Evolutionary conservation across 2,329 filamentous ascomycete species (phyloP).

Genomic region (Ophiostoma novo-ulmi): DNA sequence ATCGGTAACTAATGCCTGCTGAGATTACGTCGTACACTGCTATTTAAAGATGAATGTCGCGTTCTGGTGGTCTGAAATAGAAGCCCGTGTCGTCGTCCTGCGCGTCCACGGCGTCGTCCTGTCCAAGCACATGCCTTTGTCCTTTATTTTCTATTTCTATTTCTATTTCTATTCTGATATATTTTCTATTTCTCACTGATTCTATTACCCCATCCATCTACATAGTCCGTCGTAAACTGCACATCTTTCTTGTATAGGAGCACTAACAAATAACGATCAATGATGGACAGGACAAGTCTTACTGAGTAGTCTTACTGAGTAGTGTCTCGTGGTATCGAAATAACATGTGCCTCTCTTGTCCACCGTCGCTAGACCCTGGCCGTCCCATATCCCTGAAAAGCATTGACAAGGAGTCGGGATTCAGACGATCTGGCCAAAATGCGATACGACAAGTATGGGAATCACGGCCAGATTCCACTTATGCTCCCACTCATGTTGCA

Average conservation of each 20-base stretch:
- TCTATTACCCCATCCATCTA: neutral
- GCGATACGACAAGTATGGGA: neutral
- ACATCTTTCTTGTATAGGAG: too few species aligned
- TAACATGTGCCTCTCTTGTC: neutral
- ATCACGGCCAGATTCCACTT: neutral
- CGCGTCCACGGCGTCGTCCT: neutral
- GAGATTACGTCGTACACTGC: neutral
- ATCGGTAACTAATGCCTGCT: neutral
- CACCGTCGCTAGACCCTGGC: neutral
- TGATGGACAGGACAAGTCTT: too few species aligned
- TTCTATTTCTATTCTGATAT: neutral
- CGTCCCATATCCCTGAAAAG: neutral
- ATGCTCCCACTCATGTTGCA: neutral
- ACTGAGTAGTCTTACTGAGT: too few species aligned
- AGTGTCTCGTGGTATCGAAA: neutral
- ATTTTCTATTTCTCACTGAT: neutral
- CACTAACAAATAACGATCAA: too few species aligned
- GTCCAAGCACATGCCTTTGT: neutral
- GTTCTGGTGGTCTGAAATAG: neutral
- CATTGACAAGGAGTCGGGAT: neutral
- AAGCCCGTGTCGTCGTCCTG: neutral
- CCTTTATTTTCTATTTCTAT: neutral
- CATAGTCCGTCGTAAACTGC: neutral
- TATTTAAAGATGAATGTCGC: neutral
- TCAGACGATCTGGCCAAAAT: slow-evolving; percentile 2